Conservation (phyloP, 208 protist genomes). For the Leishmania martiniquensis region DNA sequence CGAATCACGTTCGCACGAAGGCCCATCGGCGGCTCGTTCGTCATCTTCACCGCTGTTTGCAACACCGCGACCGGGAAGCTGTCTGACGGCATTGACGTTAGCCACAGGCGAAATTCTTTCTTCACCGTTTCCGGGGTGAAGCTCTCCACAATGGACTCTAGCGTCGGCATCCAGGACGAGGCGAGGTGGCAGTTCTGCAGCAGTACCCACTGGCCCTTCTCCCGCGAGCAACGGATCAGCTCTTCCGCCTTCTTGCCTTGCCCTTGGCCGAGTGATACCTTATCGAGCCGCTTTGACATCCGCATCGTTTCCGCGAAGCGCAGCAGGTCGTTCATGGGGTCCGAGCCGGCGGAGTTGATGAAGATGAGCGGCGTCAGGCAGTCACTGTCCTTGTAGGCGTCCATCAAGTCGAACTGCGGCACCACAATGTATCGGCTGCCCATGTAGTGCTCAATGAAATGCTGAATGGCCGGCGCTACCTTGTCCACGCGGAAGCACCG, state of each 20-base stretch:
- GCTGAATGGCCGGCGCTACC: constrained; percentile 93
- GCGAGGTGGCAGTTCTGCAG: constrained; percentile 98
- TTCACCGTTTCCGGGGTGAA: constrained; percentile 94
- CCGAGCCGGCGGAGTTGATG: constrained; percentile 96
- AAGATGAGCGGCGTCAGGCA: constrained; percentile 96
- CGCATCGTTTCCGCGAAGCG: constrained; percentile 95
- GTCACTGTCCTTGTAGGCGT: constrained; percentile 95
- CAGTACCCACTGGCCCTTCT: constrained; percentile 95
- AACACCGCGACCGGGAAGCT: constrained; percentile 98
- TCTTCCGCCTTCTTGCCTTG: constrained; percentile 95
- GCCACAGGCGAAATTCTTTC: constrained; percentile 98
- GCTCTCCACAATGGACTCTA: constrained; percentile 95
- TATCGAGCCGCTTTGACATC: constrained; percentile 94
- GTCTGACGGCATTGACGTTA: constrained; percentile 97
- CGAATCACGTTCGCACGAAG: constrained; percentile 96
- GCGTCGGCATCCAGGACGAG: constrained; percentile 94
- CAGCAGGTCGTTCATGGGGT: constrained; percentile 96
- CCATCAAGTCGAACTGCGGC: constrained; percentile 95
- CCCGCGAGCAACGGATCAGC: constrained; percentile 81
- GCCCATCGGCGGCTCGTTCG: constrained; percentile 98
- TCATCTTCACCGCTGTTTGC: constrained; percentile 98
- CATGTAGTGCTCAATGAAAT: constrained; percentile 93
- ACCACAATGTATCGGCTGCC: constrained; percentile 95
- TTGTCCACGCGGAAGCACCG: constrained; percentile 97
- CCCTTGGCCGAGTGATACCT: constrained; percentile 97